Conservation (phyloP, 805 yeast species). For the Schizosaccharomyces osmophilus region DNA sequence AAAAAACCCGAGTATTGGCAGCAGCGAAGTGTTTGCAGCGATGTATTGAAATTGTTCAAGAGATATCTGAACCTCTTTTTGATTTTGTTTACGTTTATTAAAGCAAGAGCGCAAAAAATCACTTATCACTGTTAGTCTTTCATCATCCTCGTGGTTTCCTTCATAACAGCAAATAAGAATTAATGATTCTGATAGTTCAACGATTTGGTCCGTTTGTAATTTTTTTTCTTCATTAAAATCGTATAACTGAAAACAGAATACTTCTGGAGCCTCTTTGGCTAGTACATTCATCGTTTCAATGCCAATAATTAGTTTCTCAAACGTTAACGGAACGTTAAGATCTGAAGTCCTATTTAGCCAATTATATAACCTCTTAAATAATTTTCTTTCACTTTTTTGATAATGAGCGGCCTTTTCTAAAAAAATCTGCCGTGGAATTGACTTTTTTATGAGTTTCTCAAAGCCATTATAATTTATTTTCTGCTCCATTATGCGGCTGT, state of each 20-base stretch:
- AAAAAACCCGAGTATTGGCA: neutral
- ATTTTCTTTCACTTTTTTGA: neutral
- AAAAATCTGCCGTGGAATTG: neutral
- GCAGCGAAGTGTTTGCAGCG: neutral
- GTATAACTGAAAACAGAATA: neutral
- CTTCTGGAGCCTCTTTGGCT: neutral
- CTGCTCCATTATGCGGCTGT: conserved; percentile 21
- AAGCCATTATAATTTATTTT: conserved; percentile 55
- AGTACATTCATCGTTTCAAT: neutral
- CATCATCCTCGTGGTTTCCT: neutral
- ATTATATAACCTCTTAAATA: neutral
- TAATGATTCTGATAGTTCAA: neutral
- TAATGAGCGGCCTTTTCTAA: neutral
- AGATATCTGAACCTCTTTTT: neutral
- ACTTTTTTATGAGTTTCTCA: conserved; percentile 9
- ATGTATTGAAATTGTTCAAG: neutral
- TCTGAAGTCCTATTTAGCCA: neutral
- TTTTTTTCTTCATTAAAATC: neutral
- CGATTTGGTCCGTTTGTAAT: neutral
- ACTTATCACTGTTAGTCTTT: neutral
- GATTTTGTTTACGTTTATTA: neutral
- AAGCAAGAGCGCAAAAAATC: neutral
- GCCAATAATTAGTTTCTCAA: neutral
- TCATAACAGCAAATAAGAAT: neutral
- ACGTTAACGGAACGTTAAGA: neutral